Conservation (phyloP, 2,329 filamentous ascomycete genomes). For the Hypoxylon sp. region DNA sequence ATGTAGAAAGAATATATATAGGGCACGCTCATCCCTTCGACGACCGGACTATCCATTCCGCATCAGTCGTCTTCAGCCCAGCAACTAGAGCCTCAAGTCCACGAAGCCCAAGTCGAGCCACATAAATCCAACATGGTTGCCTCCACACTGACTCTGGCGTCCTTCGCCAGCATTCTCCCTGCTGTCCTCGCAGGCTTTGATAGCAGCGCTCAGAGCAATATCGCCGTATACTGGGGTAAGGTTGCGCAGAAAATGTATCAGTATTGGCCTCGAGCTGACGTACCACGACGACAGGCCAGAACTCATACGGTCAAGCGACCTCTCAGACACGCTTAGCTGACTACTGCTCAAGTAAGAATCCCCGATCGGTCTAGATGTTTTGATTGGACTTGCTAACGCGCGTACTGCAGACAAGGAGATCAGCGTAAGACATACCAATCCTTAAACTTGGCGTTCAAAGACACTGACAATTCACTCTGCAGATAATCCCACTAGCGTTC, state of each 20-base stretch:
- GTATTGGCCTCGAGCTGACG: conserved; percentile 30
- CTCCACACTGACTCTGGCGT: conserved; percentile 45
- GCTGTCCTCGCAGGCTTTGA: conserved; percentile 61
- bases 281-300: conserved; percentile 63
- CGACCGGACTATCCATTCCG: conserved; percentile 26
- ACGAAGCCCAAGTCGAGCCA: conserved; percentile 30
- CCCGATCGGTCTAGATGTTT: background rate
- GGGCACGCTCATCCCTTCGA: conserved; percentile 32
- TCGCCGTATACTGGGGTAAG: conserved; percentile 78
- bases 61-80: conserved; percentile 36
- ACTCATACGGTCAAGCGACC: conserved; percentile 66
- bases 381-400: conserved; percentile 37
- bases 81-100: conserved; percentile 42
- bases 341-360: conserved; percentile 71
- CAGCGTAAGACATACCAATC: conserved; percentile 56
- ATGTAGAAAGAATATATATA: conserved; percentile 38
- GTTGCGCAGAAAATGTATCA: background rate
- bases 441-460: background rate
- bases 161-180: conserved; percentile 51
- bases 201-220: conserved; percentile 63
- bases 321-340: conserved; percentile 69
- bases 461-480: conserved; percentile 27
- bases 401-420: conserved; percentile 59
- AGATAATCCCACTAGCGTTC: conserved; percentile 77
- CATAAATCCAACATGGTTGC: conserved; percentile 47